A percentile compares a stretch with the other conserved stretches of the same genome.
These are phyloP conservation scores for Leishmania mexicana DNA, from an alignment of 208 protist species.

Conservation along the genomic window DNA sequence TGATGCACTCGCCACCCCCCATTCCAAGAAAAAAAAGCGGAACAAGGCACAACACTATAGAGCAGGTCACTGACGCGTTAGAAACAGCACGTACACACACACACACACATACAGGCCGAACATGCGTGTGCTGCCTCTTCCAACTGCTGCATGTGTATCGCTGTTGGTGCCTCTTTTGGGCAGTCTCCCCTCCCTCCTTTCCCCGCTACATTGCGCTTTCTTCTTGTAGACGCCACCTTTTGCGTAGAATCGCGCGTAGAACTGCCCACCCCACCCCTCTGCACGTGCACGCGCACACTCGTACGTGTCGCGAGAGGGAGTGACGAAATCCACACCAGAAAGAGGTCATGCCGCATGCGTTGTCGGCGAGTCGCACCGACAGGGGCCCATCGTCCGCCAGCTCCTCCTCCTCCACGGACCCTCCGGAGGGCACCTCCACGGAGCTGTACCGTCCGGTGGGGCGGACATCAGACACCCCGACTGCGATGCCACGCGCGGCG, in stretches of 20 bases:
- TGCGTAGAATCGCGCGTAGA: neutral
- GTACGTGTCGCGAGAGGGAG: neutral
- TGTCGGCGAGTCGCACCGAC: neutral
- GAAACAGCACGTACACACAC: neutral
- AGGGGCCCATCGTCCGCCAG: neutral
- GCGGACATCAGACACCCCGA: neutral
- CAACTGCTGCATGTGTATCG: neutral
- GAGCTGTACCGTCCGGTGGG: slow-evolving; percentile 23
- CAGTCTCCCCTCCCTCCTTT: neutral
- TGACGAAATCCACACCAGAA: neutral
- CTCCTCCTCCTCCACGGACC: slow-evolving; percentile 22
- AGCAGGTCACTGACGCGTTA: neutral
- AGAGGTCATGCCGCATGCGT: slow-evolving; percentile 1
- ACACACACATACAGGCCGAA: neutral
- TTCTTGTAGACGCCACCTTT: neutral
- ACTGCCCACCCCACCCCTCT: neutral
- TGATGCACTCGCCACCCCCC: too few species aligned
- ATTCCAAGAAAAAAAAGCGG: too few species aligned
- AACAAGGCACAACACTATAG: too few species aligned
- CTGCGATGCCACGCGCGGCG: neutral
- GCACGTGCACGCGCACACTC: neutral
- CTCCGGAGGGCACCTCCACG: slow-evolving; percentile 24
- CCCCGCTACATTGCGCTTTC: neutral
- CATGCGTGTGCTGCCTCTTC: neutral
- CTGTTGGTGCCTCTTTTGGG: neutral